phyloP scores from a whole-genome alignment of 2,329 filamentous ascomycete genomes.

The Lecanicillium sp. region DNA sequence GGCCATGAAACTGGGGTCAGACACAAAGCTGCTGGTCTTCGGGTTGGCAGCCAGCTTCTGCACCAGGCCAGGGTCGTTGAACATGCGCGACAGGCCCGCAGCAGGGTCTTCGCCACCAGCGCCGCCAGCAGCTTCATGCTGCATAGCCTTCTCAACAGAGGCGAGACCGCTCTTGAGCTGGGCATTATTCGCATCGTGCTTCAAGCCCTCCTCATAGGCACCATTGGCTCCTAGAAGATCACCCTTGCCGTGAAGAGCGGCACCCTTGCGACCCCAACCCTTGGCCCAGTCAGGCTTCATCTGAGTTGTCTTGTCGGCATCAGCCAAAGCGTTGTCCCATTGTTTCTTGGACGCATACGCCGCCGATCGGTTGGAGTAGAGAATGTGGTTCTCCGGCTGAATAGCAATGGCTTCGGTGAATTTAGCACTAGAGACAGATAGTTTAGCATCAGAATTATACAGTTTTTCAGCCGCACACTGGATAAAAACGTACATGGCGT shows the following conservation, averaged over 20 bases:
- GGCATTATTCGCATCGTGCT: slow-evolving; percentile 83
- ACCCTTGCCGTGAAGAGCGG: slow-evolving; percentile 78
- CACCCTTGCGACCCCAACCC: slow-evolving; percentile 89
- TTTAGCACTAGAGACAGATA: slow-evolving; percentile 58
- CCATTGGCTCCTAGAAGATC: slow-evolving; percentile 80
- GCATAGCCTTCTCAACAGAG: slow-evolving; percentile 80
- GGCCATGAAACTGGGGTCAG: slow-evolving; percentile 78
- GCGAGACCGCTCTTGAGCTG: slow-evolving; percentile 85
- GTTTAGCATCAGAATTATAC: background rate
- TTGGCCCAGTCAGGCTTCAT: slow-evolving; percentile 98
- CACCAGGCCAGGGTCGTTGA: slow-evolving; percentile 84
- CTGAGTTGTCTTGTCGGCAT: slow-evolving; percentile 88
- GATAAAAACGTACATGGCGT: slow-evolving; percentile 69
- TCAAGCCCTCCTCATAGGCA: slow-evolving; percentile 89
- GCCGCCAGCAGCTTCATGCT: slow-evolving; percentile 39
- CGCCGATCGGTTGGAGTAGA: slow-evolving; percentile 94
- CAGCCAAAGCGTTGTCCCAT: slow-evolving; percentile 74
- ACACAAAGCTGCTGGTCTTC: slow-evolving; percentile 77
- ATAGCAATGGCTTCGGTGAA: slow-evolving; percentile 89
- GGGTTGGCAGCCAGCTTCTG: slow-evolving; percentile 90
- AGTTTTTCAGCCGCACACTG: background rate
- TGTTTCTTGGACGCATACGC: slow-evolving; percentile 83
- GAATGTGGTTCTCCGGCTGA: slow-evolving; percentile 85
- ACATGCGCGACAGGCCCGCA: slow-evolving; percentile 81
- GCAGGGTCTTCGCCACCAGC: slow-evolving; percentile 50